Percentiles rank a stretch among this genome's conserved stretches.
Evolutionary conservation across 768 basidiomycete species (phyloP).

Genomic region (Boletus reticuloceps): DNA sequence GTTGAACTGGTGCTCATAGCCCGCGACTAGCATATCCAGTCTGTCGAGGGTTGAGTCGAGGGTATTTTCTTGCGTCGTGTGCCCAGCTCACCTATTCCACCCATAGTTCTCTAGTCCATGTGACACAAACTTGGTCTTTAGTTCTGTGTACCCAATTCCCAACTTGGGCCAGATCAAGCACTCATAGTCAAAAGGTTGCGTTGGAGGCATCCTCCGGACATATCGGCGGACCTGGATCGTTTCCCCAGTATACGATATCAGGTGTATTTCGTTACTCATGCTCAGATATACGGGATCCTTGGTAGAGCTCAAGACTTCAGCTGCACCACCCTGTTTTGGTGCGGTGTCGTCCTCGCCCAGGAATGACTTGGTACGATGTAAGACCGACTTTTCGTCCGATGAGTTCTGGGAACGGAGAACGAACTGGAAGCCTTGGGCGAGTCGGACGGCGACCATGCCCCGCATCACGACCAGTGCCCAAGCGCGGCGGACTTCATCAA

Average conservation of each 20-base stretch:
- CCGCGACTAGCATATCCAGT: constrained; percentile 81
- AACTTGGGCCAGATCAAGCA: constrained; percentile 94
- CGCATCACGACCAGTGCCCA: constrained; percentile 85
- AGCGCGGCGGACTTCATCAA: constrained; percentile 59
- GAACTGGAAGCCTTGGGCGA: constrained; percentile 95
- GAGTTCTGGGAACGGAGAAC: constrained; percentile 51
- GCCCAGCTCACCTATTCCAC: constrained; percentile 69
- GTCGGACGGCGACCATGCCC: constrained; percentile 88
- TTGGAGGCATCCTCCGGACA: constrained; percentile 67
- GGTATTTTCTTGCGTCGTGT: not conserved
- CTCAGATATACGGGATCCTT: constrained; percentile 82
- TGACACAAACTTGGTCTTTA: constrained; percentile 68
- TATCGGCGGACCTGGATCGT: constrained; percentile 86
- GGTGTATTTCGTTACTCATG: constrained; percentile 94
- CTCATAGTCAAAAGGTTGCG: constrained; percentile 69
- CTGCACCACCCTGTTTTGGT: constrained; percentile 60
- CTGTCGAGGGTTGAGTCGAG: constrained; percentile 35
- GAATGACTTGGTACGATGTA: constrained; percentile 57
- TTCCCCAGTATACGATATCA: constrained; percentile 88
- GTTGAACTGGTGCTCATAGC: constrained; percentile 76
- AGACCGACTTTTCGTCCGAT: constrained; percentile 33
- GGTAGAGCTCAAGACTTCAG: constrained; percentile 59
- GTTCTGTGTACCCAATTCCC: constrained; percentile 82
- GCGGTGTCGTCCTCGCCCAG: constrained; percentile 50
- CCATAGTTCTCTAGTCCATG: constrained; percentile 82